Conservation (phyloP, 148 eudicot species). For the Arctostaphylos glauca region DNA sequence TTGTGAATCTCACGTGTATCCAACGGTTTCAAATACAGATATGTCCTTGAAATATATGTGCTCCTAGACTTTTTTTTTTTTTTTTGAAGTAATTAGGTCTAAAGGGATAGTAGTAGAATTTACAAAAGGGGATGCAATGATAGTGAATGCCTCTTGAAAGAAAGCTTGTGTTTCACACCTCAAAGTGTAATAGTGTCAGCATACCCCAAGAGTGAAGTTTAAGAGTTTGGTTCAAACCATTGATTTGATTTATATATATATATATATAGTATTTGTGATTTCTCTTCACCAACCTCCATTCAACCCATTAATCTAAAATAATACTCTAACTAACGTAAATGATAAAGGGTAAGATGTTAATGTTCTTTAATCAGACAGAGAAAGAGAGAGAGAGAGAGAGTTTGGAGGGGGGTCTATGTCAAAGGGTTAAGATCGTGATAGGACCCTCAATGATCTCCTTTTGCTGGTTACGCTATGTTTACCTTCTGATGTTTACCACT, state of each 20-base stretch:
- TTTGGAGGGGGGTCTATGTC: constrained; percentile 20
- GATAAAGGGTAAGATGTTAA: neutral
- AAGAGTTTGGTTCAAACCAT: constrained; percentile 14
- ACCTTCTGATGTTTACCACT: neutral
- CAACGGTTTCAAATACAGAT: too few relatives aligned
- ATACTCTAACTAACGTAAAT: neutral
- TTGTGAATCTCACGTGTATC: too few relatives aligned
- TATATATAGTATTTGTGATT: neutral
- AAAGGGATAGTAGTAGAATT: neutral
- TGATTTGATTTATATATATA: neutral
- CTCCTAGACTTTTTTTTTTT: too few relatives aligned
- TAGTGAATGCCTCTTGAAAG: constrained; percentile 21
- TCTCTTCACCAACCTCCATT: constrained; percentile 20
- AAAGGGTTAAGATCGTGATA: constrained; percentile 14
- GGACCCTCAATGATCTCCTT: constrained; percentile 22
- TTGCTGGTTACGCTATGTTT: constrained; percentile 20
- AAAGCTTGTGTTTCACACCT: constrained; percentile 41
- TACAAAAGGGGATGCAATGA: constrained; percentile 19
- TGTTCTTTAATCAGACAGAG: neutral
- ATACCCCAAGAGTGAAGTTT: constrained; percentile 14
- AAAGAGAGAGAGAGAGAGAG: constrained; percentile 11
- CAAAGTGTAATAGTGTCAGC: neutral
- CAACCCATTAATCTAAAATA: neutral
- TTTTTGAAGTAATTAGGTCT: too few relatives aligned
- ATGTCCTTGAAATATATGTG: too few relatives aligned